Percentiles rank a stretch among this genome's conserved stretches.
Conservation (phyloP, 2,329 filamentous ascomycete species). For the Clonostachys rosea region DNA sequence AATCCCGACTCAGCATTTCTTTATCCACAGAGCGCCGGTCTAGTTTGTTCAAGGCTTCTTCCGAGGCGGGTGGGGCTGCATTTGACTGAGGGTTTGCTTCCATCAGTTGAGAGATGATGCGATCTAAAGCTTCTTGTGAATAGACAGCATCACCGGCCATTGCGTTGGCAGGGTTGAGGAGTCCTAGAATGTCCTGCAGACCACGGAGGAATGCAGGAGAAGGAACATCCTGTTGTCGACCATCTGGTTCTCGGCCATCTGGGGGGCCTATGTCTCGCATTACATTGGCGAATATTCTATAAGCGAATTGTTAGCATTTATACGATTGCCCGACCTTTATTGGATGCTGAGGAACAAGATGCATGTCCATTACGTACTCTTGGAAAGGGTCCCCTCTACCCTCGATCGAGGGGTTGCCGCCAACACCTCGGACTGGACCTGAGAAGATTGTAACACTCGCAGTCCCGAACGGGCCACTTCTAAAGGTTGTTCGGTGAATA, state of each 20-base stretch:
- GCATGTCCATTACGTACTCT: slow-evolving; percentile 30
- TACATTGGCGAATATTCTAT: slow-evolving; percentile 41
- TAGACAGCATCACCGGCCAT: slow-evolving; percentile 78
- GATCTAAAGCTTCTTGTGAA: slow-evolving; percentile 84
- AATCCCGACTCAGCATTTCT: slow-evolving; percentile 61
- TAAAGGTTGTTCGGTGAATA: slow-evolving; percentile 30
- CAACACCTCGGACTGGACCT: slow-evolving; percentile 17
- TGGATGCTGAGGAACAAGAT: too few relatives aligned
- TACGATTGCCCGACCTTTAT: too few relatives aligned
- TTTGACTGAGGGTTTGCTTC: slow-evolving; percentile 73
- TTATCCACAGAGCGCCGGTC: slow-evolving; percentile 66
- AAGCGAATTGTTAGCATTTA: too few relatives aligned
- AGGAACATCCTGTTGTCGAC: background rate
- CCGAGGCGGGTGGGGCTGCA: slow-evolving; percentile 76
- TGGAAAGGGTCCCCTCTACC: slow-evolving; percentile 36
- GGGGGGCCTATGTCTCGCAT: slow-evolving; percentile 32
- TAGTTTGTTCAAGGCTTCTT: slow-evolving; percentile 68
- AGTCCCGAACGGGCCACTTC: slow-evolving; percentile 28
- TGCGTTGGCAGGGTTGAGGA: slow-evolving; percentile 48
- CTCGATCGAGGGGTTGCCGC: slow-evolving; percentile 4
- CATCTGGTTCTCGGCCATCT: slow-evolving; percentile 12
- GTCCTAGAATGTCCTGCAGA: slow-evolving; percentile 47
- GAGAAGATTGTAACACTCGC: slow-evolving; percentile 45
- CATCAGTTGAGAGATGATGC: slow-evolving; percentile 83
- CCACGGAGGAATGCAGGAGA: slow-evolving; percentile 19